These are phyloP conservation scores for Thymus mandschuricus DNA, from an alignment of 257 asterid genomes.

Conservation along the genomic window DNA sequence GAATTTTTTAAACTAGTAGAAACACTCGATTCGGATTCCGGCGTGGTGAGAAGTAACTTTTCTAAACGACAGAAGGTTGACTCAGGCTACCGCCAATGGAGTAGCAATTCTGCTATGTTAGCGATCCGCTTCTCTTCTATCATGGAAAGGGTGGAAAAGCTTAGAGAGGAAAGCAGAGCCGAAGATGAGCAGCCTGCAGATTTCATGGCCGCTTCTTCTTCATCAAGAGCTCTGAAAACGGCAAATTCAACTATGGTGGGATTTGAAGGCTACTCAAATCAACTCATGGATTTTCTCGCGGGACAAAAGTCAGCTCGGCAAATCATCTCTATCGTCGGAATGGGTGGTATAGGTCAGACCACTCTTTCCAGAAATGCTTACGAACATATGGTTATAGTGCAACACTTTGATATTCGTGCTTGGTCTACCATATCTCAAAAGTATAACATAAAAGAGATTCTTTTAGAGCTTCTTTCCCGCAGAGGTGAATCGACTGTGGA, in stretches of 20 bases:
- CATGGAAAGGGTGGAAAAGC: no score
- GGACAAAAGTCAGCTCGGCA: not conserved
- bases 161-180: no score
- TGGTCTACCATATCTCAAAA: constrained; percentile 20
- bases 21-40: no score
- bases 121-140: no score
- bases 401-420: constrained; percentile 15
- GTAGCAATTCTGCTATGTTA: no score
- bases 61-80: no score
- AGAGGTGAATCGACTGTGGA: not conserved
- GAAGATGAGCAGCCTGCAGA: no score
- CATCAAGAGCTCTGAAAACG: not conserved
- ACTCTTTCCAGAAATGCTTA: not conserved
- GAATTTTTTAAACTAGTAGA: no score
- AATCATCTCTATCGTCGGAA: constrained; percentile 15
- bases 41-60: no score
- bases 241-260: constrained; percentile 13
- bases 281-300: constrained; percentile 10
- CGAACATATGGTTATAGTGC: not conserved
- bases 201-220: no score
- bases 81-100: no score
- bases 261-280: constrained; percentile 10
- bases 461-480: not conserved
- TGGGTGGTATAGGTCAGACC: constrained; percentile 24
- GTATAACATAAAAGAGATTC: not conserved